These are phyloP conservation scores for Trichocladium uniseriatum DNA, from an alignment of 495 filamentous ascomycete species.

Conservation along the genomic window DNA sequence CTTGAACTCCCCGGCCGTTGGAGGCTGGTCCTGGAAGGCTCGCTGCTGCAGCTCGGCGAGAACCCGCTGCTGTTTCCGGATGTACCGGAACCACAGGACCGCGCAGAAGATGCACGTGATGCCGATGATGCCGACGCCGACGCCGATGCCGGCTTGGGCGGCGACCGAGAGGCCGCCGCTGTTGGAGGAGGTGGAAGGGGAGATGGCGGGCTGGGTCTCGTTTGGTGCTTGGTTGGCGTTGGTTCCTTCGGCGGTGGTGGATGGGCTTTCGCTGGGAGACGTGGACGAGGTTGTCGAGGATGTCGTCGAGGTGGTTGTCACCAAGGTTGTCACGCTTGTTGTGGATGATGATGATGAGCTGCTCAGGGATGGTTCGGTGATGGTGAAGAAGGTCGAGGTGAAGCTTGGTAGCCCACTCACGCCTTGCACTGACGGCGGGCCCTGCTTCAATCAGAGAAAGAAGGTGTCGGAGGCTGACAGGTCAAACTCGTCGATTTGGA, in stretches of 20 bases:
- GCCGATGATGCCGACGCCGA: not conserved
- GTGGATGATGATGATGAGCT: no score
- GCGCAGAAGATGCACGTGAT: not conserved
- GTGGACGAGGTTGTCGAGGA: no score
- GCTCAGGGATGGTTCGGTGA: not conserved
- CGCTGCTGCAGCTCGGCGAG: not conserved
- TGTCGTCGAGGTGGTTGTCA: not conserved
- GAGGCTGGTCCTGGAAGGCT: no score
- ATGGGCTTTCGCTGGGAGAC: no score
- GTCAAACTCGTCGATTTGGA: constrained; percentile 24
- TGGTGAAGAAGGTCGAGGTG: constrained; percentile 29
- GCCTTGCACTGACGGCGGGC: not conserved
- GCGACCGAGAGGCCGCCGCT: not conserved
- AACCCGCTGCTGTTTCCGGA: not conserved
- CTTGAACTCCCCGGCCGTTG: no score
- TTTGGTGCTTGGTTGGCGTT: not conserved
- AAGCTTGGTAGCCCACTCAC: not conserved
- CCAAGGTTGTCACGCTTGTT: not conserved
- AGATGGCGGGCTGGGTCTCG: not conserved
- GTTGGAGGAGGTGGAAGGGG: not conserved
- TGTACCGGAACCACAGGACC: not conserved
- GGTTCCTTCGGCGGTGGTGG: no score
- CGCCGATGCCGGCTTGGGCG: not conserved
- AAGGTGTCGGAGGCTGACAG: constrained; percentile 21
- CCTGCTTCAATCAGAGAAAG: constrained; percentile 24